Evolutionary conservation across 805 yeast species (phyloP).

Genomic region (Candida manassasensis): DNA sequence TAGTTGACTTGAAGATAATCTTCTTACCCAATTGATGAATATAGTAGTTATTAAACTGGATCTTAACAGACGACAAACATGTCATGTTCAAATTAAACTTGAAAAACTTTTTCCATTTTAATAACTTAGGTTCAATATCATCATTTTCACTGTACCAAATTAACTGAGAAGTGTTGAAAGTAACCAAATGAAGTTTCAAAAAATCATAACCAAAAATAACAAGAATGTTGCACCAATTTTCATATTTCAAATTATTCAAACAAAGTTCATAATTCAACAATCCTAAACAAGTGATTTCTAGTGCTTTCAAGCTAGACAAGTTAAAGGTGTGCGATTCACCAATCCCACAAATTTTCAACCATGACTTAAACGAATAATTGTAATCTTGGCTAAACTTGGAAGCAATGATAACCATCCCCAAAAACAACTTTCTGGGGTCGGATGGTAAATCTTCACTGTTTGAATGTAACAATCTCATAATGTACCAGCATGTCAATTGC

Average conservation of each 20-base stretch:
- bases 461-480: constrained; percentile 41
- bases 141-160: constrained; percentile 21
- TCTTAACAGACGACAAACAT: constrained; percentile 19
- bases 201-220: constrained; percentile 42
- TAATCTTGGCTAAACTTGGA: constrained; percentile 72
- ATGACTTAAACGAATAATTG: constrained; percentile 61
- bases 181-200: constrained; percentile 30
- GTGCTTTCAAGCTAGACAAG: constrained; percentile 40
- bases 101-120: constrained; percentile 27
- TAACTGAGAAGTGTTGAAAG: constrained; percentile 16
- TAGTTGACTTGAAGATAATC: constrained; percentile 15
- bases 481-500: constrained; percentile 63
- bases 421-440: constrained; percentile 52
- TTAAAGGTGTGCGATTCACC: constrained; percentile 21
- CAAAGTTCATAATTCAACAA: constrained; percentile 54
- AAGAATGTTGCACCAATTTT: constrained; percentile 42
- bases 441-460: constrained; percentile 8
- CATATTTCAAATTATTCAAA: constrained; percentile 46
- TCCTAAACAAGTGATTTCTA: constrained; percentile 52
- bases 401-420: constrained; percentile 65
- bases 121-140: constrained; percentile 18
- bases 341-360: constrained; percentile 71
- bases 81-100: constrained; percentile 16
- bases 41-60: constrained; percentile 26
- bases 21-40: constrained; percentile 26